Evolutionary conservation across 768 basidiomycete species (phyloP), one percentile per base, ranked within the genome.

Genomic region (Suillus bovinus): DNA sequence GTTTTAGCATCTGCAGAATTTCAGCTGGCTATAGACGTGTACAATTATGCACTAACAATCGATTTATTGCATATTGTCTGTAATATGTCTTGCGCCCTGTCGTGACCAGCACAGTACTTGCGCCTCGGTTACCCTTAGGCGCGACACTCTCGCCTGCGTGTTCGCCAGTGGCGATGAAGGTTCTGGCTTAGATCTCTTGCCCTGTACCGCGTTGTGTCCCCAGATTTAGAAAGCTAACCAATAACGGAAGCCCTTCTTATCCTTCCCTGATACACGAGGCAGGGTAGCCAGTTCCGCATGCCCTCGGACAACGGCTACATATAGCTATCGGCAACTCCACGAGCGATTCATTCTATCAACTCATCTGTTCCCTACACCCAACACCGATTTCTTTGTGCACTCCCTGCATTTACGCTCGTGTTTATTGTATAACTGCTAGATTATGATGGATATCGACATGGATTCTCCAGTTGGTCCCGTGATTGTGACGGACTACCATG

Each of bases 381-480:
- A 63, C 58, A 42, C 42, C 44, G 17, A 42, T 34, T 31, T 22
- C 47, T 52, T 63, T 5, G 29, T 20, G 39, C 22, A 31, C n/a
- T 14, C 22, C 29, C 27, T 62, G 49, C 58, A 34, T 20, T 11
- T 63, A 41, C 60, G 31, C 50, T 33, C 17, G 47, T 34, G 47
- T 41, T 24, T 24, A 34, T 47, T 55, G 62, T 42, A 27, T 38
- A 1, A 65, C 16, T 36, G 7, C 46, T 33, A 41, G 47, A 31
- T 38, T 58, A 73, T 65, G 56, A 74, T 76, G 72, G 74, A 74
- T 34, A 66, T 75, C 33, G 75, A 74, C 34, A 76, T 74, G 75
- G n/a, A 62, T 41, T 73, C 75, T 58, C 69, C 71, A n/a, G 49
- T 68, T 13, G 71, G 73, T 38, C 71, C 74, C 9, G 38, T 74